Conservation (phyloP, 2,329 filamentous ascomycete species). For the Scedosporium boydii region DNA sequence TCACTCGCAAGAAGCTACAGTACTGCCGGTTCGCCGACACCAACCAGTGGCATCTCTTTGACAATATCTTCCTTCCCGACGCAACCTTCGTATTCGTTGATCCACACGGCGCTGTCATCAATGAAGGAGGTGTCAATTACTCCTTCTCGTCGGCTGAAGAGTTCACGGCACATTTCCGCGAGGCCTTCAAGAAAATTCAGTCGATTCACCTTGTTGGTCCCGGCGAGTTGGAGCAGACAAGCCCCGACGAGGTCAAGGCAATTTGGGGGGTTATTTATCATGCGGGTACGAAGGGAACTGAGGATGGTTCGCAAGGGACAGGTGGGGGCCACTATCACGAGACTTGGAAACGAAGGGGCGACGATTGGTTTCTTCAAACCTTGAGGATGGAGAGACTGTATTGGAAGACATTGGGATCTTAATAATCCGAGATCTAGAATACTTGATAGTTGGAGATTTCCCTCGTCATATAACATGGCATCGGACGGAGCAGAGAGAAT, state of each 20-base stretch:
- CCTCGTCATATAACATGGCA: no score
- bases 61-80: conserved; percentile 8
- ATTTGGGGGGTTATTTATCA: conserved; percentile 7
- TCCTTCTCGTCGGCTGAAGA: conserved; percentile 5
- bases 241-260: conserved; percentile 10
- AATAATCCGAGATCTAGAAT: neutral
- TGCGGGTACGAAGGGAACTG: conserved; percentile 3
- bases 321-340: conserved; percentile 11
- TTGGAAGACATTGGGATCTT: conserved; percentile 3
- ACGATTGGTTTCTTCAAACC: conserved; percentile 9
- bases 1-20: conserved; percentile 10
- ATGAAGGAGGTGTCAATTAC: neutral
- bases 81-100: conserved; percentile 7
- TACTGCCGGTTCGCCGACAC: conserved; percentile 12
- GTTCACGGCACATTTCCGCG: conserved; percentile 6
- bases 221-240: conserved; percentile 6
- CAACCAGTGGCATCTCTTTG: conserved; percentile 7
- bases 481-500: no score
- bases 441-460: no score
- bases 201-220: conserved; percentile 6
- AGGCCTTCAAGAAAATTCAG: neutral
- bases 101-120: neutral
- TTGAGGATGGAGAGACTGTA: conserved; percentile 9
- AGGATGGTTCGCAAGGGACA: neutral
- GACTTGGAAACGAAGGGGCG: conserved; percentile 7